Evolutionary conservation across 345 rosid genomes (phyloP).

Genomic region (Nephelium lappaceum): DNA sequence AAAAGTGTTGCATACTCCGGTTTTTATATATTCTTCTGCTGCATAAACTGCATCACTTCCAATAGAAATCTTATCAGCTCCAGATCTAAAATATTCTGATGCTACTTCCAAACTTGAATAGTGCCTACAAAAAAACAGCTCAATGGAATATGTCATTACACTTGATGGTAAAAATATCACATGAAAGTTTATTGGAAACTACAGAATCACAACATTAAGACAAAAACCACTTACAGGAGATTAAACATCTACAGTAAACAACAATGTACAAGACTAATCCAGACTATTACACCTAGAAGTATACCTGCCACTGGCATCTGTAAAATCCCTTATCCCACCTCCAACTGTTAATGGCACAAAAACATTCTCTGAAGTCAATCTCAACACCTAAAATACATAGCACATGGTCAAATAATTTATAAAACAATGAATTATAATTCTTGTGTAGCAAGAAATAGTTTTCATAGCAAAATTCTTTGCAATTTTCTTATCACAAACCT

Average conservation of each 20-base stretch:
- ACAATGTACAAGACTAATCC: background rate
- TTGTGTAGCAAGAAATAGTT: background rate
- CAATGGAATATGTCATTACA: background rate
- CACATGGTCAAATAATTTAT: conserved; percentile 10
- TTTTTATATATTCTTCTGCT: conserved; percentile 83
- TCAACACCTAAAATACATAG: conserved; percentile 65
- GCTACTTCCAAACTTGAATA: conserved; percentile 99
- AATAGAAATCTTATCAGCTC: conserved; percentile 94
- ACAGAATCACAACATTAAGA: background rate
- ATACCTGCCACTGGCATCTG: conserved; percentile 93
- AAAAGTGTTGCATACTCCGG: conserved; percentile 58
- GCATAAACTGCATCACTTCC: conserved; percentile 97
- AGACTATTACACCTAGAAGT: background rate
- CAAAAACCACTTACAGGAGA: background rate
- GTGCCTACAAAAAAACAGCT: conserved; percentile 48
- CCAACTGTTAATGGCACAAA: conserved; percentile 98
- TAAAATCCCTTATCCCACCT: conserved; percentile 98
- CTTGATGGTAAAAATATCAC: background rate
- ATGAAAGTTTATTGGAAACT: background rate
- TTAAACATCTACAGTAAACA: background rate
- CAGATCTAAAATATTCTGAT: conserved; percentile 94
- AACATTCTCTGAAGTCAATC: conserved; percentile 88
- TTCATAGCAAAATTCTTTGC: background rate
- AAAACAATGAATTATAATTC: background rate
- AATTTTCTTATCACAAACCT: conserved; percentile 49